Base-by-base conservation (phyloP, 2,329 filamentous ascomycete species). In the Pseudogymnoascus sp. region DNA sequence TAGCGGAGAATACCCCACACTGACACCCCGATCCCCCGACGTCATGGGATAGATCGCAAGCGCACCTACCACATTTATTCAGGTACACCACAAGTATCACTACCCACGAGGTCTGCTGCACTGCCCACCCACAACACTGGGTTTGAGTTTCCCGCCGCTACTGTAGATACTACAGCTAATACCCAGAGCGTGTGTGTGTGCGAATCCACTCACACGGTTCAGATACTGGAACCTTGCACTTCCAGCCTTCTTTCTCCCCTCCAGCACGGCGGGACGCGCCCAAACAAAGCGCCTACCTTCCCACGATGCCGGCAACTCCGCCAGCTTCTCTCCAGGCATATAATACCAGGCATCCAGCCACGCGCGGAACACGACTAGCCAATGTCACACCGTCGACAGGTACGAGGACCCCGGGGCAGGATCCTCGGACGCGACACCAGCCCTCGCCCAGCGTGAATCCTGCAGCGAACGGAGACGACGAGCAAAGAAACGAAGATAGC, bases 401-500 rank as follows among this genome's bases (percentile, higher is more conserved):
- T 21, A 50, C 58, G 58, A 40, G 26, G 29, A 41, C 58, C 1
- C 58, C 37, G 24, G 58, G 37, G 31, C 41, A 33, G 37, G 35
- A 37, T 44, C 58, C 33, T 59, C 58, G 35, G 21, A 37, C 37
- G 58, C 37, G 35, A 44, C 58, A 39, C 5, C 37, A 59, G 37
- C 2, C 9, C 10, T 33, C 26, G 7, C 60, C 41, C 29, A 61
- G 44, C 21, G 35, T 40, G 47, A 47, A 44, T 57, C 62, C 58
- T 61, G 59, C 59, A 40, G 60, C 63, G n/a, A 60, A 59, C 59
- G 60, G 50, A n/a, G 64, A 63, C 8, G 58, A 64, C 11, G 62
- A 64, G 26, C 61, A 61, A 17, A 63, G 35, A 29, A 47, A 57
- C 4, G 35, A 21, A 61, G 62, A 63, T 29, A 60, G 63, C 15